phyloP scores from a whole-genome alignment of 108 stramenopile species.

The Conticribra guillardii region DNA sequence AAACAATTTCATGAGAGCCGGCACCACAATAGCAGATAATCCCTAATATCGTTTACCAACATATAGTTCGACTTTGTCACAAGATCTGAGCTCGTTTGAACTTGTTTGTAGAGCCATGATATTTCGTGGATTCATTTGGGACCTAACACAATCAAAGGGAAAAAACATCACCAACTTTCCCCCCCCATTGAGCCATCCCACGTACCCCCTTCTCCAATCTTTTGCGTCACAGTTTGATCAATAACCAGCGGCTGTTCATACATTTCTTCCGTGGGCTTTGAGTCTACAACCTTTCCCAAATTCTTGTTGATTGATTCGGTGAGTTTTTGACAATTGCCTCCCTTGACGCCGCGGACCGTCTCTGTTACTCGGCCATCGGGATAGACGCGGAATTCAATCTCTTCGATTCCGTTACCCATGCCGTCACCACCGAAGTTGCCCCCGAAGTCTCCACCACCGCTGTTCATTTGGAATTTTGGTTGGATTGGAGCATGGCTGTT shows the following conservation, averaged over 20 bases:
- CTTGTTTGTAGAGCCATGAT: too few relatives aligned
- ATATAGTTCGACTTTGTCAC: too few relatives aligned
- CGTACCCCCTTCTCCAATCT: slow-evolving; percentile 28
- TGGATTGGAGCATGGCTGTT: too few relatives aligned
- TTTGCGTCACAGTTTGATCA: slow-evolving; percentile 59
- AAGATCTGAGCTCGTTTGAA: too few relatives aligned
- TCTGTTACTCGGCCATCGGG: slow-evolving; percentile 89
- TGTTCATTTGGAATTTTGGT: background rate
- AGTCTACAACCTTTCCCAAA: slow-evolving; percentile 69
- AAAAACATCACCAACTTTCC: slow-evolving; percentile 21
- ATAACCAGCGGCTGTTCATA: slow-evolving; percentile 71
- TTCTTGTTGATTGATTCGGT: slow-evolving; percentile 76
- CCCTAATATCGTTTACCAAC: too few relatives aligned
- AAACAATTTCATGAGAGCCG: too few relatives aligned
- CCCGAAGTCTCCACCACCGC: background rate
- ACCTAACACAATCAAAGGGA: too few relatives aligned
- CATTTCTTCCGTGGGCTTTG: slow-evolving; percentile 84
- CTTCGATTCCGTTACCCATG: slow-evolving; percentile 56
- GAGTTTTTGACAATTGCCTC: slow-evolving; percentile 69
- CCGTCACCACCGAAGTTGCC: slow-evolving; percentile 12
- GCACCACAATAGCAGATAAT: too few relatives aligned
- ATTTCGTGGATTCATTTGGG: too few relatives aligned
- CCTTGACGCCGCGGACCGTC: slow-evolving; percentile 82
- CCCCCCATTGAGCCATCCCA: slow-evolving; percentile 53
- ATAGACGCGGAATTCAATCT: slow-evolving; percentile 83